Conservation (phyloP, 371 early-diverging fungal species). For the Mucor racemosus region DNA sequence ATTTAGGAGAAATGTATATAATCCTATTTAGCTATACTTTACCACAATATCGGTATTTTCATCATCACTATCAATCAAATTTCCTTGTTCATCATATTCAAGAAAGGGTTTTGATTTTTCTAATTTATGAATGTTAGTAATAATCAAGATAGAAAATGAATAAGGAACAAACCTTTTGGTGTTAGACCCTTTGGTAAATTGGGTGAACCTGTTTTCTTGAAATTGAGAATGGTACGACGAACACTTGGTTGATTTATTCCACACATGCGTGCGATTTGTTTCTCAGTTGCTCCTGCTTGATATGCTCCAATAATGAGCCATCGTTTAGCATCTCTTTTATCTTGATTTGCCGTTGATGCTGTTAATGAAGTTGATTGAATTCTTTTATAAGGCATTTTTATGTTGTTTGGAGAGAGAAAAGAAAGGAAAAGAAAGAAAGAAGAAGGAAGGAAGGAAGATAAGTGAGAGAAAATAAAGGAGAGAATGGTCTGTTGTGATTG, state of each 20-base stretch:
- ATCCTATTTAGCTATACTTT: neutral
- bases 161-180: conserved; percentile 5
- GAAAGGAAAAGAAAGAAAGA: neutral
- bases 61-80: conserved; percentile 39
- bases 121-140: neutral
- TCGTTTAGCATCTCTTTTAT: conserved; percentile 20
- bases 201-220: conserved; percentile 47
- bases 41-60: conserved; percentile 16
- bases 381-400: neutral
- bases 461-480: neutral
- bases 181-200: conserved; percentile 9
- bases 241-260: conserved; percentile 44
- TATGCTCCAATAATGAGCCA: conserved; percentile 57
- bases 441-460: neutral
- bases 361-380: neutral
- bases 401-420: neutral
- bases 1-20: neutral
- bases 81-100: conserved; percentile 51
- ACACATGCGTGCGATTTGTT: conserved; percentile 40
- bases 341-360: conserved; percentile 1
- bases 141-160: too few relatives aligned
- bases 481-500: neutral
- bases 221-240: conserved; percentile 45
- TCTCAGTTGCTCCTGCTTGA: conserved; percentile 50
- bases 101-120: conserved; percentile 25